Evolutionary conservation across 768 basidiomycete genomes (phyloP).

Genomic region (Tricholoma hemisulphureum): DNA sequence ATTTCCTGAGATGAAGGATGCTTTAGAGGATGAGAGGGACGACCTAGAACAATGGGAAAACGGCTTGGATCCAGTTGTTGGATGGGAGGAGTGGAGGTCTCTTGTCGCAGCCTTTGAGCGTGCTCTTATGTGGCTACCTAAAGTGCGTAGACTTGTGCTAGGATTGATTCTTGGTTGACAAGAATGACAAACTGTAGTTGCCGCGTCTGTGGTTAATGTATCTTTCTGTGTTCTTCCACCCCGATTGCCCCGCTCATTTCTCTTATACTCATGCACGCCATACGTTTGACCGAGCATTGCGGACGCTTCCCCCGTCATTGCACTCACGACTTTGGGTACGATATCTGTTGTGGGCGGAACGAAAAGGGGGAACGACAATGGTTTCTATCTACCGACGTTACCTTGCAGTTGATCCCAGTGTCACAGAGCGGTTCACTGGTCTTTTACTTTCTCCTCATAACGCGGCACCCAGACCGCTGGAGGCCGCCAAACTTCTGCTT

Average conservation of each 20-base stretch:
- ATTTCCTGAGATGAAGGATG: conserved; percentile 87
- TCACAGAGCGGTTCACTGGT: conserved; percentile 76
- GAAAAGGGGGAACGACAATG: conserved; percentile 72
- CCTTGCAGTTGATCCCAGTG: conserved; percentile 73
- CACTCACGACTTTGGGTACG: conserved; percentile 91
- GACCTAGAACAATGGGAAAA: conserved; percentile 84
- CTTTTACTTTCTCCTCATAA: conserved; percentile 63
- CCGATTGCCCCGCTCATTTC: conserved; percentile 78
- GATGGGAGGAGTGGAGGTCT: conserved; percentile 93
- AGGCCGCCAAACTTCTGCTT: conserved; percentile 90
- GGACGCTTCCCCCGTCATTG: conserved; percentile 89
- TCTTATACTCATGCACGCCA: conserved; percentile 88
- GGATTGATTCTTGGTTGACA: conserved; percentile 6
- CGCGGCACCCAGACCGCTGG: conserved; percentile 70
- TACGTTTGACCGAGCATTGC: conserved; percentile 91
- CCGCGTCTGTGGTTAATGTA: conserved; percentile 95
- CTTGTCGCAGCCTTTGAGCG: conserved; percentile 89
- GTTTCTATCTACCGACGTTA: conserved; percentile 88
- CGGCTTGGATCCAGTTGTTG: conserved; percentile 84
- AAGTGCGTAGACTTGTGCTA: conserved; percentile 46
- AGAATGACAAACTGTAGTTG: conserved; percentile 48
- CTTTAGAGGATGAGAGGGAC: conserved; percentile 80
- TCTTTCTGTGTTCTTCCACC: conserved; percentile 85
- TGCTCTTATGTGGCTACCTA: conserved; percentile 91
- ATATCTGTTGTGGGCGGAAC: conserved; percentile 91